Evolutionary conservation across 345 rosid genomes (phyloP), one percentile per base, ranked within the genome.

Genomic region (Rhodomyrtus tomentosa): DNA sequence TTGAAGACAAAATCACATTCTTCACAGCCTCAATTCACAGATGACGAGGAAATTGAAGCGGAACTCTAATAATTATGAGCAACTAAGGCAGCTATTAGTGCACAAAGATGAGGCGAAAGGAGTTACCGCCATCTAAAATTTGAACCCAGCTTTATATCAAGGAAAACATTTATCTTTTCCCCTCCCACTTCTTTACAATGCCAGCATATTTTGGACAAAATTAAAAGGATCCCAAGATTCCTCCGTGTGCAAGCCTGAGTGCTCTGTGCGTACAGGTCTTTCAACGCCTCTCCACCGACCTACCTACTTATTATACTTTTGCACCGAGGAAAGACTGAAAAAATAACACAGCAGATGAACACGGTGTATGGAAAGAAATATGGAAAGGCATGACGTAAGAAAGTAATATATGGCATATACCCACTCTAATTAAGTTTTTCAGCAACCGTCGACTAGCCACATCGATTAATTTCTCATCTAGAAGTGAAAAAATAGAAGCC

Each of bases 251-350:
- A 58, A 80, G 76, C 85, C 72, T 42, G 36, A 29, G 13, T 85
- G 74, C 83, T 85, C 50, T 12, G 50, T 36, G 29, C 81, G 82
- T 81, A 59, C 52, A 55, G 50, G 76, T 48, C 87, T 55, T 38
- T 45, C 54, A 50, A 38, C 58, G 81, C 84, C 80, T 80, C 81
- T 56, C 83, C 50, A 24, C 56, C 81, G 51, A 40, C 51, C 58
- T 58, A 81, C 50, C 82, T 21, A 50, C 56, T 10, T 68, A 15
- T 93, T 91, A 93, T 80, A 88, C 89, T 86, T 87, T 92, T 18
- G 94, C 55, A 36, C 94, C 95, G 7, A 91, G 92, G 87, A 89
- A 91, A 5, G 93, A 86, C 95, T 93, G 93, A 86, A 86, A 58
- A 3, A 29, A 50, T 40, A 81, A 81, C 6, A 27, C 62, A 50